Base-by-base conservation (phyloP, 2,329 filamentous ascomycete genomes). In the Sclerotinia trifoliorum region DNA sequence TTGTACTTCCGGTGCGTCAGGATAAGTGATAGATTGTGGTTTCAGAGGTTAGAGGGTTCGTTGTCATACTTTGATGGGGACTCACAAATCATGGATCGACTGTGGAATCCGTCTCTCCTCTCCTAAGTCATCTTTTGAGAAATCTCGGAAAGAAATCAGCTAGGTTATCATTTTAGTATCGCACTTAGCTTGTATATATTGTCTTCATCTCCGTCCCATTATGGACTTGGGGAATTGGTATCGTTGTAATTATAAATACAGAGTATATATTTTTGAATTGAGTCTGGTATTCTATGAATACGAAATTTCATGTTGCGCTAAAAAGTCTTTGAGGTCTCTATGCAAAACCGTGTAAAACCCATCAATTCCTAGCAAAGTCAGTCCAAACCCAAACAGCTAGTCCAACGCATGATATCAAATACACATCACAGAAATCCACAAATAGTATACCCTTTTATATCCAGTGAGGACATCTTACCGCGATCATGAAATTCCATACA, bases 1-100 rank as follows among this genome's bases (percentile, higher is more conserved):
- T 15, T 80, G 78, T 70, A 77, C 73, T 8, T 68, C 75, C 35
- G 78, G 78, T 21, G 78, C 78, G 11, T 79, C 78, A 17, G 78
- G 79, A 5, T 80, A 35, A 69, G 8, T 39, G 46, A 17, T 39
- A 51, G 15, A 39, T 51, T 39, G 2, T 46, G 57, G 19, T 26
- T 26, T 26, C 11, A 15, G 15, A 24, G 39, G 1, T 5, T 62
- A n/a, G 6, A 0, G 21, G 24, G 19, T 51, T 63, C 15, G 10
- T 26, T 51, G 46, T 42, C 32, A 51, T 51, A 26, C 26, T 26
- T 63, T 39, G 32, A 39, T 19, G 32, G 15, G 15, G 13, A 19
- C 6, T 51, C 13, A 21, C 8, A 19, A 19, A 10, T 42, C 8
- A 39, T 62, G 2, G 15, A 13, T 35, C 39, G 54, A 56, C 11